Evolutionary conservation across 306 rosid genomes (phyloP).

Genomic region (Lathyrus aphaca): DNA sequence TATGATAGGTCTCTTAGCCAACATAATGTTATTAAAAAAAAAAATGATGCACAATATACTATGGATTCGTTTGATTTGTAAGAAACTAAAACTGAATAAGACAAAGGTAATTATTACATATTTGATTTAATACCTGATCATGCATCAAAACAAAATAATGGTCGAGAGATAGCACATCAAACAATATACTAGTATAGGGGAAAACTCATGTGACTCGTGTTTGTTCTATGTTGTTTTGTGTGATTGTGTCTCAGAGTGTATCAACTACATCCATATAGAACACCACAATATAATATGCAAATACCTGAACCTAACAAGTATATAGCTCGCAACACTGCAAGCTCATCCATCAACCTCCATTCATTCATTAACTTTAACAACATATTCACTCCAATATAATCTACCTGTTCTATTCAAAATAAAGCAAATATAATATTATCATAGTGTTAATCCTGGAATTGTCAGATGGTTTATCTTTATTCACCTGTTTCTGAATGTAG

Average conservation of each 20-base stretch:
- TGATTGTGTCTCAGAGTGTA: background rate
- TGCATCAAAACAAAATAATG: background rate
- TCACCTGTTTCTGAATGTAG: slow-evolving; percentile 85
- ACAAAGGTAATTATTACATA: background rate
- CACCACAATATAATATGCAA: slow-evolving; percentile 31
- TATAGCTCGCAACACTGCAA: slow-evolving; percentile 89
- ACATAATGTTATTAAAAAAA: background rate
- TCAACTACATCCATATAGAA: slow-evolving; percentile 15
- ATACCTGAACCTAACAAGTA: slow-evolving; percentile 97
- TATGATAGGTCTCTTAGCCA: background rate
- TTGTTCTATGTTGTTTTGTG: slow-evolving; percentile 6
- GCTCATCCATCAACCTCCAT: slow-evolving; percentile 98
- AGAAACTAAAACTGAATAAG: background rate
- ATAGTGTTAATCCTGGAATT: slow-evolving; percentile 25
- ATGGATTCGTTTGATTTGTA: background rate
- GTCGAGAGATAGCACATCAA: background rate
- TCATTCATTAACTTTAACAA: slow-evolving; percentile 86
- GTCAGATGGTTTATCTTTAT: slow-evolving; percentile 35
- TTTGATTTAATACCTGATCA: background rate
- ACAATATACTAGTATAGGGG: background rate
- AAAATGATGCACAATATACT: background rate
- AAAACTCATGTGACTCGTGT: background rate
- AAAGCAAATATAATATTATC: slow-evolving; percentile 30
- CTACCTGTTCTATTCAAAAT: slow-evolving; percentile 63
- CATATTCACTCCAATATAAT: slow-evolving; percentile 80